Evolutionary conservation across 169 alveolate species (phyloP), one percentile per base, ranked within the genome.

Genomic region (Plasmodium adleri): DNA sequence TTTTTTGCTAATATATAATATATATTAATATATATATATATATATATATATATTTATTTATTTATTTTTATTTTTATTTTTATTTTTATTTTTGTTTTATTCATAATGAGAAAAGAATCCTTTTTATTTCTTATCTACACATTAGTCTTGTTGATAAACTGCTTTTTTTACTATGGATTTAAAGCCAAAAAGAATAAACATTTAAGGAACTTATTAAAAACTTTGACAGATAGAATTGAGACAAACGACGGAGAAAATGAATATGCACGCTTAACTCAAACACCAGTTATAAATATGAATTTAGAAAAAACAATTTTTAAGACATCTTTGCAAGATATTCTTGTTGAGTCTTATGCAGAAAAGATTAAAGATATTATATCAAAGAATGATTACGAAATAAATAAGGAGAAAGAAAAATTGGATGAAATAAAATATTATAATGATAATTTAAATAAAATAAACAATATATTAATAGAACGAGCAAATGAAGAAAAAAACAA

Each of bases 211-310:
- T 22, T 80, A 54, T 22, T 80, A n/a, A 80, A 80, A 71, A 54
- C 73, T 1, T 43, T 80, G 50, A 80, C 75, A 1, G 80, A 80
- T n/a, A 52, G 70, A 28, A 64, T 80, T 22, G 90, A 80, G 6
- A 43, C 90, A 39, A 60, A 80, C 68, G 90, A 80, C 1, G 90
- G 90, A 9, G 72, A 80, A 39, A 80, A 80, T 28, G 90, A 80
- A 54, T 80, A 80, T 80, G 78, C 90, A 9, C 70, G 90, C 6
- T 67, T 80, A 72, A 80, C 90, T 17, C 90, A 80, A 54, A n/a
- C 90, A 39, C 90, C 90, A 15, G 62, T 54, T 24, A 43, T 80
- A 32, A 43, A 32, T 13, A 60, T 80, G 90, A 80, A 54, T 3
- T 80, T 80, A 22, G 67, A 78, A n/a, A 80, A 80, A 54, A 49